Conservation (phyloP, 2,329 filamentous ascomycete species). For the Talaromyces sp. region DNA sequence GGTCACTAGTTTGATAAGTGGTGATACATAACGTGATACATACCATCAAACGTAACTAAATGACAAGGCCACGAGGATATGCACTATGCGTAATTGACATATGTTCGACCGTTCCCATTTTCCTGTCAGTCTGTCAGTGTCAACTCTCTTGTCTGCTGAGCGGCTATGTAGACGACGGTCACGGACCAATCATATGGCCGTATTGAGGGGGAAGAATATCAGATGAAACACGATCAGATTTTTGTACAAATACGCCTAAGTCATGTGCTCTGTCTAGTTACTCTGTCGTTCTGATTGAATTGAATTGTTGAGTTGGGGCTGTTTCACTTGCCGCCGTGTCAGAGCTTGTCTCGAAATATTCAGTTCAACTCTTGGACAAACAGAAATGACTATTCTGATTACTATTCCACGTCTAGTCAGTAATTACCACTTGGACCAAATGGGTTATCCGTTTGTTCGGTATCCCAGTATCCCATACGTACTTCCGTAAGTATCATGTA, state of each 20-base stretch:
- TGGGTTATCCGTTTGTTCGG: background rate
- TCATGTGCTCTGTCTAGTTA: background rate
- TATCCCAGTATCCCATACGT: background rate
- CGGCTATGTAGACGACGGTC: background rate
- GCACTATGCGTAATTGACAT: conserved; percentile 7
- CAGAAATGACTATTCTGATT: background rate
- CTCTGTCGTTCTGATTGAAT: background rate
- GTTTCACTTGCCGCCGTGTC: conserved; percentile 4
- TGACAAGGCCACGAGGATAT: conserved; percentile 10
- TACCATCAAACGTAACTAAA: conserved; percentile 14
- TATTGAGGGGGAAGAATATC: background rate
- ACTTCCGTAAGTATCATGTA: conserved; percentile 8
- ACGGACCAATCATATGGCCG: background rate
- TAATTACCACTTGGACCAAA: background rate
- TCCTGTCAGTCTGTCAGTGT: background rate
- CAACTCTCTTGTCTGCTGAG: background rate
- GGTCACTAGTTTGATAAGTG: background rate
- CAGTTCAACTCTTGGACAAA: background rate
- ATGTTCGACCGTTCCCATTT: conserved; percentile 1
- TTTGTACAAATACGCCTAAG: background rate
- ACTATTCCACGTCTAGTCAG: background rate
- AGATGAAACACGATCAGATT: background rate
- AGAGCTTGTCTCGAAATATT: background rate
- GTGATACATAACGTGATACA: conserved; percentile 2
- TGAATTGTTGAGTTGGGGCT: background rate